phyloP scores from a whole-genome alignment of 108 stramenopile genomes.

The Chaetoceros tenuissimus region DNA sequence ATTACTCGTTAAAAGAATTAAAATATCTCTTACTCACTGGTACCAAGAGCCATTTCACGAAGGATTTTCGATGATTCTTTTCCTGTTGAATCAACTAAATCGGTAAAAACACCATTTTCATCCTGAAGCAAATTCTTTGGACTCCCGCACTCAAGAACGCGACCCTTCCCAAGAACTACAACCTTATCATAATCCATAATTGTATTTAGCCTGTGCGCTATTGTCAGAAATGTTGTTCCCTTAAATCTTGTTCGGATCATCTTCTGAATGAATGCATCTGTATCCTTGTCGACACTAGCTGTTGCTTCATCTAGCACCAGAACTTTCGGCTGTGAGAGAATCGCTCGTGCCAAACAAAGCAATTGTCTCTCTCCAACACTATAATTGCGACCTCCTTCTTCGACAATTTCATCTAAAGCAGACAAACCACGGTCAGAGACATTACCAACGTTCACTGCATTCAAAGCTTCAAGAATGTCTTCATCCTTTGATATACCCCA shows the following conservation, averaged over 20 bases:
- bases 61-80: slow-evolving; percentile 55
- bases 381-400: slow-evolving; percentile 85
- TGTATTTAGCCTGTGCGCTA: slow-evolving; percentile 89
- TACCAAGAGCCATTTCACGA: slow-evolving; percentile 43
- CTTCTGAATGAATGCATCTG: slow-evolving; percentile 79
- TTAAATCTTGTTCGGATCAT: slow-evolving; percentile 81
- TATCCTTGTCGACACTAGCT: slow-evolving; percentile 41
- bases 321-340: slow-evolving; percentile 62
- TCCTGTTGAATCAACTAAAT: slow-evolving; percentile 72
- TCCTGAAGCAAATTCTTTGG: slow-evolving; percentile 67
- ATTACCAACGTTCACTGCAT: slow-evolving; percentile 28
- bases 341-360: slow-evolving; percentile 82
- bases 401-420: slow-evolving; percentile 41
- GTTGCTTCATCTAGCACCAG: slow-evolving; percentile 79
- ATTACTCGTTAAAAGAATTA: too few relatives aligned
- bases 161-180: slow-evolving; percentile 83
- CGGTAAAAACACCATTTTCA: slow-evolving; percentile 59
- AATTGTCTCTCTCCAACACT: slow-evolving; percentile 88
- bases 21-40: too few relatives aligned
- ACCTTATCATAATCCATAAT: slow-evolving; percentile 93
- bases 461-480: slow-evolving; percentile 71
- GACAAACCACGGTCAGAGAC: slow-evolving; percentile 14
- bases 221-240: slow-evolving; percentile 81
- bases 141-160: slow-evolving; percentile 74
- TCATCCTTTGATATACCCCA: slow-evolving; percentile 56